Conservation (phyloP, 208 protist genomes). For the Crithidia brevicula region DNA sequence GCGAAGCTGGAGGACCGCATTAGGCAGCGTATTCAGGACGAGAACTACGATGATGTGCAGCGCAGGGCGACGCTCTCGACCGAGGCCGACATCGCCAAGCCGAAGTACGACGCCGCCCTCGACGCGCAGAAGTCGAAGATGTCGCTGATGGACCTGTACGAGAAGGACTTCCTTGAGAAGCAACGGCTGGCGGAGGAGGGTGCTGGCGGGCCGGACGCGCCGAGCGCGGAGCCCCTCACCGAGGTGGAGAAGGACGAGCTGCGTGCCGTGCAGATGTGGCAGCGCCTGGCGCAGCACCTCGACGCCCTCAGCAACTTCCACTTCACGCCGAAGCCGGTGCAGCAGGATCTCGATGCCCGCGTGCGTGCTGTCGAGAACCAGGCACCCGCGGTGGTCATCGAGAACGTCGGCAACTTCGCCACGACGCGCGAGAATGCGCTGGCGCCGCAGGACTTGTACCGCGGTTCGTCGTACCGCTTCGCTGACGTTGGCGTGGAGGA, state of each 20-base stretch:
- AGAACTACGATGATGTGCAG: constrained; percentile 85
- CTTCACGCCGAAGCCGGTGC: constrained; percentile 90
- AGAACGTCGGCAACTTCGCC: constrained; percentile 86
- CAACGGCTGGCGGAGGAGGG: constrained; percentile 67
- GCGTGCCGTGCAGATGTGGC: constrained; percentile 91
- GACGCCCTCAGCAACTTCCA: constrained; percentile 92
- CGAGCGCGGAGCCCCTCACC: constrained; percentile 82
- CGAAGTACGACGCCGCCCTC: constrained; percentile 54
- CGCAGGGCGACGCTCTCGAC: constrained; percentile 52
- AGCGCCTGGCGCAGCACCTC: constrained; percentile 86
- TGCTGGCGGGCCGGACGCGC: constrained; percentile 31
- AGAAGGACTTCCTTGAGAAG: constrained; percentile 91
- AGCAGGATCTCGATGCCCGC: constrained; percentile 84
- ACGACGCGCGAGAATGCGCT: constrained; percentile 76
- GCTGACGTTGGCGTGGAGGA: constrained; percentile 77
- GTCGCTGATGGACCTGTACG: constrained; percentile 92
- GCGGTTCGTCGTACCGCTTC: constrained; percentile 57
- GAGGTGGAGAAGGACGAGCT: constrained; percentile 93
- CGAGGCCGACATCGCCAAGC: constrained; percentile 66
- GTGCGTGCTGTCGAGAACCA: constrained; percentile 87
- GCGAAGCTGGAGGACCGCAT: constrained; percentile 90
- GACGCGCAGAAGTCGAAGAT: constrained; percentile 91
- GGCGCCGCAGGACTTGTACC: constrained; percentile 90
- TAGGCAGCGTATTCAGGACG: constrained; percentile 77
- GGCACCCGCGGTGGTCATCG: constrained; percentile 83